Evolutionary conservation across 331 rosid species (phyloP).

Genomic region (Acacia pycnantha): DNA sequence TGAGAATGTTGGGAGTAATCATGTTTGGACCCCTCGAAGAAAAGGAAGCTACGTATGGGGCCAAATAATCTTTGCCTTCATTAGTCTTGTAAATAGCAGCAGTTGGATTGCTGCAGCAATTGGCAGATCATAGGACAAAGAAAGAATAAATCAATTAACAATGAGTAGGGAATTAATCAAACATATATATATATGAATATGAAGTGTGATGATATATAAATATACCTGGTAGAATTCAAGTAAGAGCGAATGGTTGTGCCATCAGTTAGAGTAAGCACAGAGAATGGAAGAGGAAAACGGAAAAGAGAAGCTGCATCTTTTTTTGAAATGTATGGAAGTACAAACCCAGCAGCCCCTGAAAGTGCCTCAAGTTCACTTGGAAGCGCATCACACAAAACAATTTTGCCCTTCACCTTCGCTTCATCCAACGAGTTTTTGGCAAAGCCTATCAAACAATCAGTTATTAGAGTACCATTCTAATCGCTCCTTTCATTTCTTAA

Average conservation of each 20-base stretch:
- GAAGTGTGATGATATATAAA: background rate
- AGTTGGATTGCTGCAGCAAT: conserved; percentile 1
- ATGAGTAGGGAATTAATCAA: background rate
- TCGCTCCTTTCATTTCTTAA: too few relatives aligned
- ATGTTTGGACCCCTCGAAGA: conserved; percentile 41
- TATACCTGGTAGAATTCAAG: conserved; percentile 1
- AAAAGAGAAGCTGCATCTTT: background rate
- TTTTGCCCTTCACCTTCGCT: conserved; percentile 27
- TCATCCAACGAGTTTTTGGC: background rate
- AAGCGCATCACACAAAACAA: conserved; percentile 17
- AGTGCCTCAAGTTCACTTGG: fast-evolving
- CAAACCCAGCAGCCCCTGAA: conserved; percentile 18
- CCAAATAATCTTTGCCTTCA: conserved; percentile 10
- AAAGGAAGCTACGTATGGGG: conserved; percentile 24
- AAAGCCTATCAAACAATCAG: too few relatives aligned
- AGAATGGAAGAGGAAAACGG: conserved; percentile 15
- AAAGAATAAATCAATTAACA: background rate
- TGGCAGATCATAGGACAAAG: background rate
- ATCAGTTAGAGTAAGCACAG: background rate
- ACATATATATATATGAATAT: background rate
- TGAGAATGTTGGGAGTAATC: conserved; percentile 27
- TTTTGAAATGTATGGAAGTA: background rate
- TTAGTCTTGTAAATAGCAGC: conserved; percentile 26
- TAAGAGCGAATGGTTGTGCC: background rate
- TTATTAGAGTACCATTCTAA: too few relatives aligned